Evolutionary conservation across 2,329 filamentous ascomycete genomes (phyloP), one percentile per base, ranked within the genome.

Genomic region (Botrytis hyacinthi): DNA sequence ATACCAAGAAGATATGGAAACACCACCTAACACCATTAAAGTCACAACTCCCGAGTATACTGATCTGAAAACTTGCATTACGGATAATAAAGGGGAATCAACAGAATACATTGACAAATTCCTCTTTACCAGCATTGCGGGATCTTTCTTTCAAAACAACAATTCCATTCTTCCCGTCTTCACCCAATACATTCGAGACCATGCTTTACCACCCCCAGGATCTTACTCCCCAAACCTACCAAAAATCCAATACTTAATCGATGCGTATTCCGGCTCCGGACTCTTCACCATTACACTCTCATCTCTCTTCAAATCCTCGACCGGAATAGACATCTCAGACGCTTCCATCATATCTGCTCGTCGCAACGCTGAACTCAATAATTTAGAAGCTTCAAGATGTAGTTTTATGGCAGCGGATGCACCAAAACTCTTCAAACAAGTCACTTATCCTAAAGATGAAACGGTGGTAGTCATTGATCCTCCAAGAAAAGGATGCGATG

Each of bases 81-180:
- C 95, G 6, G 91, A 98, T 83, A 89, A 90, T 81, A 97, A 95
- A 77, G 92, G 88, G 76, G 92, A 87, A 69, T 91, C 93, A 5
- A 95, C 92, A 44, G 96, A 99, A 83, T 98, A 97, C 83, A 89
- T 99, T 76, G 93, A 92, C 80, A 75, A 79, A 51, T 96, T 92
- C 84, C 86, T 91, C 80, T 97, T 99, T 84, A 91, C 91, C 81
- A 98, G 97, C 84, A 93, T 93, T 4, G 96, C 96, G 18, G 95
- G 95, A 74, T 90, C 93, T 70, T 99, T 99, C 85, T 99, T 99
- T 88, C 96, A 99, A 81, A 99, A 99, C 87, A 99, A 99, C 88
- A 98, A 98, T 86, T 97, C 94, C 72, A 98, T 99, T 83, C 91
- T 99, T 37, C 90, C 93, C 44, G 84, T 86, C 26, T 97, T 98